Evolutionary conservation across 768 basidiomycete genomes (phyloP).

Genomic region (Boletus reticulatus): DNA sequence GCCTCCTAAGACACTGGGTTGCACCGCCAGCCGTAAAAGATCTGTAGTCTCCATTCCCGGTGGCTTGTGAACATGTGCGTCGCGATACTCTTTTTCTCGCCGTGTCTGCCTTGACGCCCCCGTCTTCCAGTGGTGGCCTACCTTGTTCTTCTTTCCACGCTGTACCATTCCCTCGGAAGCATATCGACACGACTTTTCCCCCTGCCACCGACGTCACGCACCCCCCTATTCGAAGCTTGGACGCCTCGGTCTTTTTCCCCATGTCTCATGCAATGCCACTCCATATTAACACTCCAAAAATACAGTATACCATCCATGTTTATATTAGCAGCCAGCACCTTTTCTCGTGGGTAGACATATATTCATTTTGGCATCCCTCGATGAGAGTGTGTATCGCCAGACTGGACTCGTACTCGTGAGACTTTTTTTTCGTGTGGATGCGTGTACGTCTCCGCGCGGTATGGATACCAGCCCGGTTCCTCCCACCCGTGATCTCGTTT

Average conservation of each 20-base stretch:
- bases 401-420: too few relatives aligned
- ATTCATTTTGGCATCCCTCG: neutral
- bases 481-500: too few relatives aligned
- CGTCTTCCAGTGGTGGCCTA: neutral
- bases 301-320: conserved; percentile 5
- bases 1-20: conserved; percentile 22
- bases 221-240: neutral
- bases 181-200: neutral
- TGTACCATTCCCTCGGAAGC: conserved; percentile 9
- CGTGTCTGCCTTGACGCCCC: conserved; percentile 3
- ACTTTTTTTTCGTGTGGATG: too few relatives aligned
- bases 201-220: neutral
- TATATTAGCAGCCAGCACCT: neutral
- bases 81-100: too few relatives aligned
- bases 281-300: neutral
- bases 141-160: neutral
- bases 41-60: conserved; percentile 7
- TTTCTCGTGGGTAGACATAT: too few relatives aligned
- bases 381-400: neutral
- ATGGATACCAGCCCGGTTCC: too few relatives aligned
- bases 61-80: conserved; percentile 12
- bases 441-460: too few relatives aligned
- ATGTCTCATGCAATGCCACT: neutral
- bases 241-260: neutral
- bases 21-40: conserved; percentile 26